Conservation (phyloP, 1,284 basidiomycete species). For the Retiboletus fuscus region DNA sequence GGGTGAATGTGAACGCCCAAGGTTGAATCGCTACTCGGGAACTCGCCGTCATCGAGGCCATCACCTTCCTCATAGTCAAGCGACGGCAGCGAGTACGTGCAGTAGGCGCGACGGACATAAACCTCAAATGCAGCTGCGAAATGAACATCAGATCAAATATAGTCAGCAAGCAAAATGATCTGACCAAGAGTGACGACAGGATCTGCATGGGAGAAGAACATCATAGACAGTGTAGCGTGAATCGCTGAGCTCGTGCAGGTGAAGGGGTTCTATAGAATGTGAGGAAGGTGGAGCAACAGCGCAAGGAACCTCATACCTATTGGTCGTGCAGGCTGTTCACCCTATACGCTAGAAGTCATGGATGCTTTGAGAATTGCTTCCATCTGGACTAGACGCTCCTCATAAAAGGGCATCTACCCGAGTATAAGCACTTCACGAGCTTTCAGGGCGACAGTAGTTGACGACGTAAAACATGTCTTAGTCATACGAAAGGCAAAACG, state of each 20-base stretch:
- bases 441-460: slow-evolving; percentile 91
- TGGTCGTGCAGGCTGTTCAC: slow-evolving; percentile 79
- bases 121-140: slow-evolving; percentile 90
- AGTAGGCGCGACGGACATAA: slow-evolving; percentile 95
- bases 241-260: slow-evolving; percentile 93
- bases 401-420: slow-evolving; percentile 96
- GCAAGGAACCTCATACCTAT: slow-evolving; percentile 59
- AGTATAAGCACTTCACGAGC: slow-evolving; percentile 97
- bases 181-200: slow-evolving; percentile 85
- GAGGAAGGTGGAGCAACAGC: neutral
- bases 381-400: slow-evolving; percentile 95
- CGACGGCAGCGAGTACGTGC: slow-evolving; percentile 92
- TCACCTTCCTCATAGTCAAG: slow-evolving; percentile 95
- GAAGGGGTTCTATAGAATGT: slow-evolving; percentile 73
- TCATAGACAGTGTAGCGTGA: slow-evolving; percentile 98
- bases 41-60: slow-evolving; percentile 79
- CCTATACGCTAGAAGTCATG: slow-evolving; percentile 89
- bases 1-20: slow-evolving; percentile 86
- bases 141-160: slow-evolving; percentile 21
- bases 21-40: slow-evolving; percentile 92
- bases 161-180: slow-evolving; percentile 38
- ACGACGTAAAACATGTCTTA: slow-evolving; percentile 67
- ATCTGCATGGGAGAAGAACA: slow-evolving; percentile 91
- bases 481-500: slow-evolving; percentile 4
- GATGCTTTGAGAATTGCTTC: slow-evolving; percentile 92